These are phyloP conservation scores for Xylaria sp. DNA, from an alignment of 2,329 filamentous ascomycete species.

Conservation along the genomic window DNA sequence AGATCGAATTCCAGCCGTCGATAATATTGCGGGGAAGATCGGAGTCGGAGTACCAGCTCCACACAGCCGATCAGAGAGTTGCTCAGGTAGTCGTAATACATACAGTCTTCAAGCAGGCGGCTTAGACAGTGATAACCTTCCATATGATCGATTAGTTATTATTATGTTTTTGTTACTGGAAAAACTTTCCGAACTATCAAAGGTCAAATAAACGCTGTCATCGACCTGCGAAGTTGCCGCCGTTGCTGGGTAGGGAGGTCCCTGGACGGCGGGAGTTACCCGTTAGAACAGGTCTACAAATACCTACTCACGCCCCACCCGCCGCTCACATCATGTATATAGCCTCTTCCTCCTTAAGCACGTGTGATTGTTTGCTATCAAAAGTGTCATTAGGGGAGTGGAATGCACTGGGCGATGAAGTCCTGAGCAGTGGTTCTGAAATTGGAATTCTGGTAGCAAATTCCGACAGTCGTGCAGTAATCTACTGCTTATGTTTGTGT, in stretches of 20 bases:
- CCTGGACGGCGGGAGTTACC: background rate
- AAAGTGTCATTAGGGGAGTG: background rate
- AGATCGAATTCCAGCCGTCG: background rate
- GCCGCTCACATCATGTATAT: background rate
- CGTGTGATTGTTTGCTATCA: background rate
- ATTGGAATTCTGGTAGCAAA: background rate
- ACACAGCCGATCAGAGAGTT: background rate
- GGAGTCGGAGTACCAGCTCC: constrained; percentile 14
- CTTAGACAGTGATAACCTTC: background rate
- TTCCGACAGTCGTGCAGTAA: background rate
- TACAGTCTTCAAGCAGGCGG: background rate
- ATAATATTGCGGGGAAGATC: constrained; percentile 29
- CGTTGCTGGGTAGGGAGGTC: background rate
- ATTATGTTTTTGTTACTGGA: background rate
- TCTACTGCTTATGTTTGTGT: background rate
- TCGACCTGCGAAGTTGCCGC: background rate
- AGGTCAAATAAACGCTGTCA: background rate
- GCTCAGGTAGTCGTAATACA: background rate
- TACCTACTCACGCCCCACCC: background rate
- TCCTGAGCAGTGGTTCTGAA: background rate
- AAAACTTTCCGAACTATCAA: background rate
- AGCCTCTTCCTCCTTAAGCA: background rate
- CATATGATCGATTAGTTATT: background rate
- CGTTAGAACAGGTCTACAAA: background rate
- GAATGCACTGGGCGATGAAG: background rate